phyloP scores from a whole-genome alignment of 768 basidiomycete genomes.

The Leccinum rimulosum region DNA sequence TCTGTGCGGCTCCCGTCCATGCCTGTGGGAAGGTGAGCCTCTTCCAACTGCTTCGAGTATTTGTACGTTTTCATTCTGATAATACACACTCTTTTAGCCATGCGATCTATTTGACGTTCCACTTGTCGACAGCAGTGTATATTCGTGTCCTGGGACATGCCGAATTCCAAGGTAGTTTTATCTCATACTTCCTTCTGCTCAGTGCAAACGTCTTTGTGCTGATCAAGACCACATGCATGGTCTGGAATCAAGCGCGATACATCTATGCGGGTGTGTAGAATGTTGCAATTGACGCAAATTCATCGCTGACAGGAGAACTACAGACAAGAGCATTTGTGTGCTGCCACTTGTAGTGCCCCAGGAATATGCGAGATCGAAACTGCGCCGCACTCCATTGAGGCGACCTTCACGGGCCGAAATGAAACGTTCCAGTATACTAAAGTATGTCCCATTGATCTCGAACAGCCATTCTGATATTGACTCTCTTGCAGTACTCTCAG shows the following conservation, averaged over 20 bases:
- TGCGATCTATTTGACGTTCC: slow-evolving; percentile 38
- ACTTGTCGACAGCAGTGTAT: slow-evolving; percentile 30
- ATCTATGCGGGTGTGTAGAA: slow-evolving; percentile 54
- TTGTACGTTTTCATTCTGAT: neutral
- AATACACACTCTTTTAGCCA: slow-evolving; percentile 23
- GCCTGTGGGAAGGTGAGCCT: slow-evolving; percentile 50
- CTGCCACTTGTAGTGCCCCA: slow-evolving; percentile 24
- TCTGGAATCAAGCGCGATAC: slow-evolving; percentile 36
- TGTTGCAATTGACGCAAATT: neutral
- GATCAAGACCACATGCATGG: slow-evolving; percentile 52
- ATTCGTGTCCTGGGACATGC: slow-evolving; percentile 44
- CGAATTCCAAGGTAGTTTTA: slow-evolving; percentile 37
- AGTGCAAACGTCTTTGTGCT: slow-evolving; percentile 31
- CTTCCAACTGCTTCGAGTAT: no score
- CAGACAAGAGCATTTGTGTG: slow-evolving; percentile 54
- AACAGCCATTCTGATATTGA: neutral
- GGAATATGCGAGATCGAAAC: slow-evolving; percentile 52
- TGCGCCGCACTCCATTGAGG: slow-evolving; percentile 56
- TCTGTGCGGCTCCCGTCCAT: slow-evolving; percentile 52
- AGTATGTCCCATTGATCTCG: slow-evolving; percentile 31
- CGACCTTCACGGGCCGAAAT: slow-evolving; percentile 57
- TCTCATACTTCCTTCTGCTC: neutral
- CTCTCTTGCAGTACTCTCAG: no score
- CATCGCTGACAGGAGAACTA: neutral
- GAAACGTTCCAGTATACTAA: slow-evolving; percentile 67